phyloP scores from a whole-genome alignment of 2,329 filamentous ascomycete genomes.

The Calonectria multiphialidica region DNA sequence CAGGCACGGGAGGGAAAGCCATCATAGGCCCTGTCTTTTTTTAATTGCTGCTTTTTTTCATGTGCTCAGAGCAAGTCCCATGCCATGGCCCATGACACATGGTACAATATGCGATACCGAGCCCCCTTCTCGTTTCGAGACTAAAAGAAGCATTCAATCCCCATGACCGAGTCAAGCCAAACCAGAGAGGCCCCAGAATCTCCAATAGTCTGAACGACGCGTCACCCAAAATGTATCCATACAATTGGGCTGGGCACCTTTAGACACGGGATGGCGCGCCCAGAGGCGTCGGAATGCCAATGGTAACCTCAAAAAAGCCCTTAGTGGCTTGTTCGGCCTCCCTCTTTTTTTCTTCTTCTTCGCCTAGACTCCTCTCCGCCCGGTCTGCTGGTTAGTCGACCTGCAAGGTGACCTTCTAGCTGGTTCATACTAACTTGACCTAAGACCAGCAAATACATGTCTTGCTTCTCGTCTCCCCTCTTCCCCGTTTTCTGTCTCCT shows the following conservation, averaged over 20 bases:
- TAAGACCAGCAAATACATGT: constrained; percentile 1
- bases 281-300: constrained; percentile 31
- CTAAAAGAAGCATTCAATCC: not conserved
- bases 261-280: constrained; percentile 19
- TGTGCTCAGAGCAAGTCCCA: not conserved
- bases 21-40: not conserved
- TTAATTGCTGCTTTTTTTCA: not conserved
- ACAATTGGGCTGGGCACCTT: not conserved
- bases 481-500: not conserved
- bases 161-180: constrained; percentile 3
- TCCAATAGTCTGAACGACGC: not conserved
- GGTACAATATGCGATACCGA: not conserved
- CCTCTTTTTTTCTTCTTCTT: constrained; percentile 15
- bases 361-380: not conserved
- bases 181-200: not conserved
- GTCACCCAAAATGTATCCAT: not conserved
- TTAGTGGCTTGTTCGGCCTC: constrained; percentile 42
- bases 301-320: constrained; percentile 33
- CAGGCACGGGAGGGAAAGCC: constrained; percentile 7
- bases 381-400: not conserved
- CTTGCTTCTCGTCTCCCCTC: not conserved
- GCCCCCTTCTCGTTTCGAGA: not conserved
- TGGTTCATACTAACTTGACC: constrained; percentile 8
- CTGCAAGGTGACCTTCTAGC: not conserved
- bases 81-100: not conserved